Base-by-base conservation (phyloP, 2,329 filamentous ascomycete genomes). In the Apiospora rasikravindrae region DNA sequence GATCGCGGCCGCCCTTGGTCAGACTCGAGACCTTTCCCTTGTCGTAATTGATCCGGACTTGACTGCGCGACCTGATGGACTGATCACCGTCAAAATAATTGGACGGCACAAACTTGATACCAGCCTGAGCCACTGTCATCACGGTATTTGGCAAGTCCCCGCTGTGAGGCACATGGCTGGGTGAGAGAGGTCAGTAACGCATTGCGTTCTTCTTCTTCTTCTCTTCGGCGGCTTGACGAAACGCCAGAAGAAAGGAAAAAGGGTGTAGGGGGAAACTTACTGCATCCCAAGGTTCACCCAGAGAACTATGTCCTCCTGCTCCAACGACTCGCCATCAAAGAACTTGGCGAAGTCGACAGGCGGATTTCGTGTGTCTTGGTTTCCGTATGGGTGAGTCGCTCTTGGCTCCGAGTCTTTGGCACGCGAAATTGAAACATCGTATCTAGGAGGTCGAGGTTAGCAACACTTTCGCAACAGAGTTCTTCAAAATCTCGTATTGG, bases 131-230 rank as follows among this genome's bases (percentile, higher is more conserved):
- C 7, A 80, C 80, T 22, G 81, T 82, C 72, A 76, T 75, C 2
- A 87, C 81, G 0, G 86, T 87, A 72, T 86, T 86, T 8, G 85
- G 85, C 5, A 86, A 75, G 72, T 85, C 84, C 16, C 80, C 81
- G 2, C 82, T 81, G 70, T 83, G 81, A 16, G 84, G 82, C 29
- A 85, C 74, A 71, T 86, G 84, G 72, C 86, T 83, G 44, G 44
- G 80, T 83, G 84, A 14, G 83, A 84, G 42, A 85, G 74, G 72
- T 85, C 85, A 71, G 85, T 79, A 76, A 37, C 33, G 5, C 33
- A 5, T 37, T 37, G 5, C 81, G 84, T 33, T 84, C 71, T 26
- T 84, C 82, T 1, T 71, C 37, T 44, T 77, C 74, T 77, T 71
- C 71, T 70, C 71, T 29, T 26, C 26, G 47, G 6, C 47, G n/a